These are phyloP conservation scores for Pinus albicaulis DNA, from an alignment of 75 land plant genomes.

Conservation along the genomic window DNA sequence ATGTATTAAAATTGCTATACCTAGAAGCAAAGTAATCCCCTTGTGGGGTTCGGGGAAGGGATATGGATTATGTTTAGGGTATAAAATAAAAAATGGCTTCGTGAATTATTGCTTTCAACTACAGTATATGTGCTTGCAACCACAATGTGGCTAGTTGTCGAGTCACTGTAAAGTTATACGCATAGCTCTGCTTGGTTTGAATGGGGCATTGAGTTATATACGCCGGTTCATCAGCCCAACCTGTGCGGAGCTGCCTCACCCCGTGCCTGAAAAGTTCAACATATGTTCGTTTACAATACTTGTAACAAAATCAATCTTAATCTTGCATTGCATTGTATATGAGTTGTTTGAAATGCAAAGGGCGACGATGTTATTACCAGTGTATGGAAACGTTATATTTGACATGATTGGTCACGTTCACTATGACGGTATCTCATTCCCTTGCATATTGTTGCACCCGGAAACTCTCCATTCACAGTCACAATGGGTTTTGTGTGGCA, in stretches of 20 bases:
- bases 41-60: constrained; percentile 52
- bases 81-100: constrained; percentile 77
- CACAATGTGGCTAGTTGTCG: constrained; percentile 73
- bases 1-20: constrained; percentile 14
- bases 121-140: constrained; percentile 72
- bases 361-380: constrained; percentile 32
- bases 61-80: constrained; percentile 12
- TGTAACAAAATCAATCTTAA: too few species aligned
- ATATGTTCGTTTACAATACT: too few species aligned
- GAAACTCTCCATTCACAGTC: constrained; percentile 46
- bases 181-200: constrained; percentile 46
- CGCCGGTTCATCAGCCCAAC: constrained; percentile 76
- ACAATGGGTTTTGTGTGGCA: constrained; percentile 43
- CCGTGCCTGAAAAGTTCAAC: constrained; percentile 55
- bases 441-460: constrained; percentile 46
- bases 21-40: constrained; percentile 54
- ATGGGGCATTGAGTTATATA: constrained; percentile 81
- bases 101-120: constrained; percentile 71
- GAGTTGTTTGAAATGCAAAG: too few species aligned
- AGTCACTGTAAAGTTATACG: constrained; percentile 50
- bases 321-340: too few species aligned
- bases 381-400: constrained; percentile 69
- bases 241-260: constrained; percentile 44
- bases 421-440: constrained; percentile 61
- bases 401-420: constrained; percentile 59